Base-by-base conservation (phyloP, 2,329 filamentous ascomycete genomes). In the Stromatinia cepivora region DNA sequence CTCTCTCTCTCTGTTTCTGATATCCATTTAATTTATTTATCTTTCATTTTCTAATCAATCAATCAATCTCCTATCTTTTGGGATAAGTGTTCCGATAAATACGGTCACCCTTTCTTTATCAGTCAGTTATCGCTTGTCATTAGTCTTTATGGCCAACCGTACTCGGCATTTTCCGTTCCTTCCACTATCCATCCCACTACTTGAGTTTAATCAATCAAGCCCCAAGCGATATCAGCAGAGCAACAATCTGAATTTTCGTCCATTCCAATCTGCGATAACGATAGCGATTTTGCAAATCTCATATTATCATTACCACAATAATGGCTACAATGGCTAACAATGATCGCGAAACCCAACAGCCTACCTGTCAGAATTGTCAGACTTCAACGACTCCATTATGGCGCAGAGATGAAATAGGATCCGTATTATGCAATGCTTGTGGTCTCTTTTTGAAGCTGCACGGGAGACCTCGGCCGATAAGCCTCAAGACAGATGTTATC, bases 401-500 rank as follows among this genome's bases (percentile, higher is more conserved):
- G 95, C 92, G 95, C 77, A 91, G 95, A 83, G 95, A 99, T 85
- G 95, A 99, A 83, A 88, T 91, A 77, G 95, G 95, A 74, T 91
- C 93, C 0, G 94, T 99, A 50, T 90, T 99, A 66, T 99, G 95
- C 88, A 99, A 99, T 82, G 95, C 95, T 77, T 99, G 95, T 81
- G 95, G 95, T 71, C 87, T 99, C 69, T 99, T 98, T 81, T 87
- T 98, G 77, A 99, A 99, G 86, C 86, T 99, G 75, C 95, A 99
- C 80, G 94, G 94, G 73, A 91, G 94, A 36, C 89, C 95, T 71
- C 90, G 95, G 69, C 95, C 95, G 75, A 97, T 97, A 80, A 97
- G 92, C 76, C 87, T 99, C 76, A 99, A 99, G 86, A 98, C 95
- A 62, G 95, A 99, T 84, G 94, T 98, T 75, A 99, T 99, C 84